These are phyloP conservation scores for Wilhelminamyces savonicus DNA, from an alignment of 805 yeast species.

Conservation along the genomic window DNA sequence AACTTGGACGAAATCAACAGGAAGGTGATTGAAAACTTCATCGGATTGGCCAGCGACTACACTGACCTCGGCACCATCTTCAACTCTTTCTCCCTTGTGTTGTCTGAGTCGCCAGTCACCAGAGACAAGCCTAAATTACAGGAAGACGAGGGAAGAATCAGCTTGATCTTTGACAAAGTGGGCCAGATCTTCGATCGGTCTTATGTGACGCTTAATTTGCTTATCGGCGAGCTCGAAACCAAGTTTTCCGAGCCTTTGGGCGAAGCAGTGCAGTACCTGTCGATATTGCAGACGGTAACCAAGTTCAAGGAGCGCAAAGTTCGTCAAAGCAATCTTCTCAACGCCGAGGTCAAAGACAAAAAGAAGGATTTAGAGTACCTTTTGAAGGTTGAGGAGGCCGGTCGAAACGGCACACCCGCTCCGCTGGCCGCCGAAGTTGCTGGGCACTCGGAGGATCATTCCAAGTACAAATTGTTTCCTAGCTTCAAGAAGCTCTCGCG, in stretches of 20 bases:
- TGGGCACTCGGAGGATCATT: too few species aligned
- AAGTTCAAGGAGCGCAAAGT: slow-evolving; percentile 47
- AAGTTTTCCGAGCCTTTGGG: slow-evolving; percentile 64
- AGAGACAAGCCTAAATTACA: slow-evolving; percentile 10
- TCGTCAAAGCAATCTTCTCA: slow-evolving; percentile 25
- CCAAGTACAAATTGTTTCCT: slow-evolving; percentile 40
- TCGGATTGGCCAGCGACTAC: slow-evolving; percentile 56
- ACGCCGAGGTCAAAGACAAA: slow-evolving; percentile 26
- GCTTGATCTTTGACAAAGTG: slow-evolving; percentile 55
- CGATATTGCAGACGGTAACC: slow-evolving; percentile 50
- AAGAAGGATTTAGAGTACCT: slow-evolving; percentile 24
- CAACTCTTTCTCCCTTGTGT: slow-evolving; percentile 48
- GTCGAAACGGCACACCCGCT: slow-evolving; percentile 10
- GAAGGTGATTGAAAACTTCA: slow-evolving; percentile 46
- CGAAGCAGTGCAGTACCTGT: slow-evolving; percentile 62
- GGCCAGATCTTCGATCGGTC: slow-evolving; percentile 83
- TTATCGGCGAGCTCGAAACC: slow-evolving; percentile 48
- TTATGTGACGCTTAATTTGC: slow-evolving; percentile 43
- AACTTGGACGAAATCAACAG: slow-evolving; percentile 55
- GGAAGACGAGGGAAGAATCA: slow-evolving; percentile 21
- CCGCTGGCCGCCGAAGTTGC: slow-evolving; percentile 9
- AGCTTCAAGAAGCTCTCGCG: slow-evolving; percentile 45
- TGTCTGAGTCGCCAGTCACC: slow-evolving; percentile 22
- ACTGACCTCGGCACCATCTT: slow-evolving; percentile 66
- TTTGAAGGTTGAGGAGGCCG: slow-evolving; percentile 23